phyloP scores from a whole-genome alignment of 208 protist species.

The Leishmania turanica region DNA sequence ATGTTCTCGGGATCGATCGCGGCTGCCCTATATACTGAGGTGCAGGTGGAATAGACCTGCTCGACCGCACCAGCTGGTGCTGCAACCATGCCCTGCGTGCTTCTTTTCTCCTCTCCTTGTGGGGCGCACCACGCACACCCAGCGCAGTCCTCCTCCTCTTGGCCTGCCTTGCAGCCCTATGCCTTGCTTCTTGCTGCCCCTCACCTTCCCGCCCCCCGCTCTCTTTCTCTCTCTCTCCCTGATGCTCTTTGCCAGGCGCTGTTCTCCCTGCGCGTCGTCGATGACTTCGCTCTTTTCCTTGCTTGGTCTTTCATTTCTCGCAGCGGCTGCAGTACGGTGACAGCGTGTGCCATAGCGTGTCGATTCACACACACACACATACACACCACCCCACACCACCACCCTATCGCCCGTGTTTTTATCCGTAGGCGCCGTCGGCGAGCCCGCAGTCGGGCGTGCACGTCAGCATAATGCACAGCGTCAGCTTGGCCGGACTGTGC shows the following conservation, averaged over 20 bases:
- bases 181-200: not conserved
- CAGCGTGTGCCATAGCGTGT: not conserved
- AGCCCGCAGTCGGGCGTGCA: not conserved
- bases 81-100: not conserved
- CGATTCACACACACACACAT: not conserved
- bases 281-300: not conserved
- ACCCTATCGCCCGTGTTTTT: not conserved
- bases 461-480: not conserved
- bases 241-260: not conserved
- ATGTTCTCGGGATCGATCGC: not conserved
- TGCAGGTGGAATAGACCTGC: not conserved
- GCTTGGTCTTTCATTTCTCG: not conserved
- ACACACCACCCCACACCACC: not conserved
- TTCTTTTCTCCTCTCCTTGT: not conserved
- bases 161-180: not conserved
- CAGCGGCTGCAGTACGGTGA: not conserved
- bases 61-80: not conserved
- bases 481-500: conserved; percentile 45
- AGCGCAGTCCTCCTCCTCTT: not conserved
- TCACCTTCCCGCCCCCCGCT: too few species aligned
- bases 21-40: not conserved
- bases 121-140: not conserved
- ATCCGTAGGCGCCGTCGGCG: not conserved
- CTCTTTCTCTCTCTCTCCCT: not conserved
- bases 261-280: not conserved